Conservation (phyloP, 352 stramenopile species). For the Pythium myriotylum region DNA sequence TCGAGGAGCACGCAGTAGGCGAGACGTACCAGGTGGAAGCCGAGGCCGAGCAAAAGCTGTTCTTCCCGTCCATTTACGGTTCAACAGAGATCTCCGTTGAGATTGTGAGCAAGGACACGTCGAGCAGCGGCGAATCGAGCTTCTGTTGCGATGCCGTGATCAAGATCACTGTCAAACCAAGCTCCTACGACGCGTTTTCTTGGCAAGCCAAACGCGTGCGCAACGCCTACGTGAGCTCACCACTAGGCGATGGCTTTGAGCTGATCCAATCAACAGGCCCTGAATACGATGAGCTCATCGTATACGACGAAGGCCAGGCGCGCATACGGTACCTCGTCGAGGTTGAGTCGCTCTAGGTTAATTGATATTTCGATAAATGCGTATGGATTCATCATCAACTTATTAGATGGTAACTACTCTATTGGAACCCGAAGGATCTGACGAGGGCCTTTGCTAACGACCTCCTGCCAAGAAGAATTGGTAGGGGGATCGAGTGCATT, state of each 20-base stretch:
- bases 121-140: slow-evolving; percentile 7
- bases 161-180: slow-evolving; percentile 25
- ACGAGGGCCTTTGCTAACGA: too few species aligned
- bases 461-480: too few species aligned
- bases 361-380: too few species aligned
- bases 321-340: slow-evolving; percentile 81
- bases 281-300: slow-evolving; percentile 67
- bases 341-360: slow-evolving; percentile 39
- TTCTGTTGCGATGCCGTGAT: slow-evolving; percentile 29
- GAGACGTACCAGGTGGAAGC: slow-evolving; percentile 41
- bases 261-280: slow-evolving; percentile 13
- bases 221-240: slow-evolving; percentile 34
- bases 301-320: slow-evolving; percentile 75
- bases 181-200: slow-evolving; percentile 19
- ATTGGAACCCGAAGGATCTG: too few species aligned
- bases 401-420: too few species aligned
- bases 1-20: slow-evolving; percentile 49
- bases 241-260: slow-evolving; percentile 30
- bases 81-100: slow-evolving; percentile 46
- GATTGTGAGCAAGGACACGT: slow-evolving; percentile 38
- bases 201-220: slow-evolving; percentile 60
- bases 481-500: too few species aligned
- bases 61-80: slow-evolving; percentile 28
- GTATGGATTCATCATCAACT: too few species aligned
- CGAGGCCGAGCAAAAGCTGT: slow-evolving; percentile 35